These are phyloP conservation scores for Metarhizium humberi DNA, from an alignment of 2,329 filamentous ascomycete genomes.

Conservation along the genomic window DNA sequence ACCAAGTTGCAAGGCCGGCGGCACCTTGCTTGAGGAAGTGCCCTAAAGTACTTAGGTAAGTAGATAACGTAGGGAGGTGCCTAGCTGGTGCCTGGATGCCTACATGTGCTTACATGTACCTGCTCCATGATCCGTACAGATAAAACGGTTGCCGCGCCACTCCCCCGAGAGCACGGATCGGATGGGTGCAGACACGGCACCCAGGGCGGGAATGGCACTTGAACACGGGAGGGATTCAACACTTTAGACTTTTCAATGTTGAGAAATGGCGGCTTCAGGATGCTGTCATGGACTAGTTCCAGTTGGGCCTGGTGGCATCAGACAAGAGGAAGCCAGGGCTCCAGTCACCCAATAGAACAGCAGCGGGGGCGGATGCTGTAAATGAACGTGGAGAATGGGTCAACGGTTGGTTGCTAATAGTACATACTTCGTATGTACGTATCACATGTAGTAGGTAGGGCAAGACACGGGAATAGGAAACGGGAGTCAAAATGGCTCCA, in stretches of 20 bases:
- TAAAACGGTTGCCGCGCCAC: background rate
- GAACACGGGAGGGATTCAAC: background rate
- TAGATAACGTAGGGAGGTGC: too few species aligned
- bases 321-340: too few species aligned
- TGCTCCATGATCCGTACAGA: background rate
- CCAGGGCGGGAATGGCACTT: background rate
- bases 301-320: too few species aligned
- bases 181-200: background rate
- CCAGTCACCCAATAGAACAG: background rate
- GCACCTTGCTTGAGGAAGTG: too few species aligned
- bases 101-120: too few species aligned
- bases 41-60: too few species aligned
- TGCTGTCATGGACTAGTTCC: too few species aligned
- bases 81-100: too few species aligned
- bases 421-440: too few species aligned
- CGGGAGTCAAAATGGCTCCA: background rate
- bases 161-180: background rate
- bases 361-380: too few species aligned
- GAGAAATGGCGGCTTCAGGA: too few species aligned
- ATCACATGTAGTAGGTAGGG: background rate
- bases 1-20: too few species aligned
- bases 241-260: background rate
- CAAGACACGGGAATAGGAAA: background rate
- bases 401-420: background rate
- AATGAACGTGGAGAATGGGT: background rate